phyloP scores from a whole-genome alignment of 163 green algal species.

The Volvox carteri region DNA sequence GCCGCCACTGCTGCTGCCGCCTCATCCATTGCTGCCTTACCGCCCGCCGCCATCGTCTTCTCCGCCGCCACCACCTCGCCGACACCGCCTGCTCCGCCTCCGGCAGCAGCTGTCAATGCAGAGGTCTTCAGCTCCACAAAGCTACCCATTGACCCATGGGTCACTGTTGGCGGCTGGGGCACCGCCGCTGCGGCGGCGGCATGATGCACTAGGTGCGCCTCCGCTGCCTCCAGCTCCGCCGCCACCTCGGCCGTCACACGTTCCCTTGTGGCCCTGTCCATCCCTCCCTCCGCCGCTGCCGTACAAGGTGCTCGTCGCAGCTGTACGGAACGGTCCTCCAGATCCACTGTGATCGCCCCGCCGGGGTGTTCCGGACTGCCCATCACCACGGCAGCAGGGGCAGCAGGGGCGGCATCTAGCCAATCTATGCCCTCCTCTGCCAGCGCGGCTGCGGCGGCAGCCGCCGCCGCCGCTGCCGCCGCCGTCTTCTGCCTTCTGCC shows the following conservation, averaged over 20 bases:
- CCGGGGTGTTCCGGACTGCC: not conserved
- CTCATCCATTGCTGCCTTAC: not conserved
- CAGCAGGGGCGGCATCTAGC: not conserved
- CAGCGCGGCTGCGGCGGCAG: not conserved
- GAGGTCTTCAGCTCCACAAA: not conserved
- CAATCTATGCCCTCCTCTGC: slow-evolving; percentile 33
- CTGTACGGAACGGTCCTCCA: slow-evolving; percentile 28
- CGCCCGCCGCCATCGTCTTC: not conserved
- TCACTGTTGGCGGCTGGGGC: not conserved
- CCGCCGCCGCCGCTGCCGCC: not conserved
- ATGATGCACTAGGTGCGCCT: not conserved
- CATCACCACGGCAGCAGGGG: not conserved
- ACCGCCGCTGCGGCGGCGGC: not conserved
- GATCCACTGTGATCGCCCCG: not conserved
- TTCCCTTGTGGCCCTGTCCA: not conserved
- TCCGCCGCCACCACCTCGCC: not conserved
- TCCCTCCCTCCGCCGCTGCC: not conserved
- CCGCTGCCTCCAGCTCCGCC: not conserved
- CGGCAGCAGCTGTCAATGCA: not conserved
- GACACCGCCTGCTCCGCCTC: not conserved
- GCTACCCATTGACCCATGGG: not conserved
- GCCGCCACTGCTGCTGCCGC: not conserved
- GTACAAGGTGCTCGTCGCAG: not conserved
- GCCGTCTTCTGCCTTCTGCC: not conserved
- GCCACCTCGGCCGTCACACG: not conserved